Evolutionary conservation across 2,329 filamentous ascomycete genomes (phyloP), one percentile per base, ranked within the genome.

Genomic region (Chaetomium strumarium): DNA sequence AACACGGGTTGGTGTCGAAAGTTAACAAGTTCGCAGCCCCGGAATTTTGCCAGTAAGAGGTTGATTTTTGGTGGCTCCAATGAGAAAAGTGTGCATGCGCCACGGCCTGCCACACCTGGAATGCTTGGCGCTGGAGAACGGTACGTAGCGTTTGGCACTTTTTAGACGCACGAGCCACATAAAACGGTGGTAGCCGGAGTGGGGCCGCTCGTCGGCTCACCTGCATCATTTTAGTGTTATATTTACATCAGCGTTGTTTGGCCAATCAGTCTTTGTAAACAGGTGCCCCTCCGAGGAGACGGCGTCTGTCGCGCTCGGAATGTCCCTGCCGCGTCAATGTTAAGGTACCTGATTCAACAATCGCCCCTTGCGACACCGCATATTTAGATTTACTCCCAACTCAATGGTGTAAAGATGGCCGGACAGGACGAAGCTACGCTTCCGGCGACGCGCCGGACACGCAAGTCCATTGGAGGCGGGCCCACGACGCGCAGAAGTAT

Each of bases 401-500:
- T 36, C 24, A 11, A 42, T 37, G 46, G 34, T 45, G 33, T 40
- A 30, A 52, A n/a, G 14, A 62, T 62, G 61, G 56, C 60, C 42
- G 55, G 58, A 20, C 56, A 58, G 47, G 56, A 47, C 36, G 75
- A 79, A 58, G 62, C 68, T 43, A 79, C 80, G n/a, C 59, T 81
- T 52, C 79, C 80, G 39, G 70, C 78, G 38, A 77, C 75, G 59
- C 75, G 81, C 61, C 75, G 80, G 49, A 70, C 80, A 62, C 82
- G 87, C 66, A 88, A 88, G 67, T 91, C 88, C n/a, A 81, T 88
- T 55, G 84, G 83, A 16, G 67, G 67, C 65, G 81, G 75, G 60
- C 81, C 68, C 63, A 79, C 70, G 68, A 72, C 64, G 62, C 75
- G 64, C 62, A 80, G 73, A 68, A 69, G 72, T 36, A 70, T 76